Percentiles rank a stretch among this genome's conserved stretches.
Evolutionary conservation across 805 yeast genomes (phyloP).

Genomic region (Isabelozyma gotoi): DNA sequence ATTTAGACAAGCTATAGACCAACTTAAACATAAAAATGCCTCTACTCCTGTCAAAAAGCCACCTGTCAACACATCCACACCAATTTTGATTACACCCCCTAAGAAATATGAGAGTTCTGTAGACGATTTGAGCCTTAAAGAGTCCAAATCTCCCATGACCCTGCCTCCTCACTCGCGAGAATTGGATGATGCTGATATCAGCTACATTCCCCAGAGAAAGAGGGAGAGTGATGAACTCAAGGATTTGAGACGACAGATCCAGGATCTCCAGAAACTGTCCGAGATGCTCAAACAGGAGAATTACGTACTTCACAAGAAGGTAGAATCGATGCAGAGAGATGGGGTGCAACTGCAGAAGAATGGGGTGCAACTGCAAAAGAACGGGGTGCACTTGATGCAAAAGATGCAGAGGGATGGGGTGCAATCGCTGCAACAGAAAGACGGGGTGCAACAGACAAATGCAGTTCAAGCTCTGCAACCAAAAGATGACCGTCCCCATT

Average conservation of each 20-base stretch:
- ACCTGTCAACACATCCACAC: not conserved
- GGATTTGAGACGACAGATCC: not conserved
- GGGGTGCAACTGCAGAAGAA: too few relatives aligned
- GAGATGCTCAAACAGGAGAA: not conserved
- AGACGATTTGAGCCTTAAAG: not conserved
- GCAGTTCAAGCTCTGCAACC: too few relatives aligned
- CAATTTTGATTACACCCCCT: not conserved
- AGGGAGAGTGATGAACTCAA: not conserved
- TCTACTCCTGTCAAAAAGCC: not conserved
- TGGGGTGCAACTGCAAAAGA: too few relatives aligned
- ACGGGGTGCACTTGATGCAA: too few relatives aligned
- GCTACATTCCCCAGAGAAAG: not conserved
- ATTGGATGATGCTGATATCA: not conserved
- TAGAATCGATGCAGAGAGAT: not conserved
- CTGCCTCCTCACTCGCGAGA: slow-evolving; percentile 1
- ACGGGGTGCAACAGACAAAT: too few relatives aligned
- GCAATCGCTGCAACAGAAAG: too few relatives aligned
- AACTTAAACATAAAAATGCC: not conserved
- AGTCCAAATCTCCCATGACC: not conserved
- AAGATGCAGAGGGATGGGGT: too few relatives aligned
- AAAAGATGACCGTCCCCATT: not conserved
- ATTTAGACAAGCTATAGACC: slow-evolving; percentile 12
- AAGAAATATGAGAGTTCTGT: not conserved
- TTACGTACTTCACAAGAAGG: not conserved
- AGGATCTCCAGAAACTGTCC: not conserved